phyloP scores from a whole-genome alignment of 163 green algal species.

The Trebouxia gelatinosa region DNA sequence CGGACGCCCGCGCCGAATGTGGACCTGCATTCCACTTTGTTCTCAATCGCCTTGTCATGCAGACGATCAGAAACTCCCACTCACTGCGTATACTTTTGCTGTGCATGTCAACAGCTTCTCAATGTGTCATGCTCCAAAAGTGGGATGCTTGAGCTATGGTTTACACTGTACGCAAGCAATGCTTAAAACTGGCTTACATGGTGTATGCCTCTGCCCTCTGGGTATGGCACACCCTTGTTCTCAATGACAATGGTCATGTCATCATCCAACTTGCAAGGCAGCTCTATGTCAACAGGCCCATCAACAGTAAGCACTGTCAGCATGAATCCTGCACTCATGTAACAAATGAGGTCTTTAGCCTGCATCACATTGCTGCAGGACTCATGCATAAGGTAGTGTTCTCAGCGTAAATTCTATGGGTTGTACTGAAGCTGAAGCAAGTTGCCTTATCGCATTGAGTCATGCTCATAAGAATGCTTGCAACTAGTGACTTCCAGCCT shows the following conservation, averaged over 20 bases:
- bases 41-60: neutral
- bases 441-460: no score
- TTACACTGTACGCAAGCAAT: no score
- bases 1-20: neutral
- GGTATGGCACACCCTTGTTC: slow-evolving; percentile 9
- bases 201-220: slow-evolving; percentile 1
- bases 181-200: slow-evolving; percentile 5
- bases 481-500: no score
- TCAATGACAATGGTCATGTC: slow-evolving; percentile 29
- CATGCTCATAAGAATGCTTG: no score
- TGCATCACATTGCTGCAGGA: no score
- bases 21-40: neutral
- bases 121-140: neutral
- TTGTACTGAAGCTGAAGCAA: no score
- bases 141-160: neutral
- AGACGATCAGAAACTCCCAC: neutral
- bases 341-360: no score
- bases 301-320: slow-evolving; percentile 22
- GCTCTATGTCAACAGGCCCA: neutral
- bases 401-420: no score
- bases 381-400: no score
- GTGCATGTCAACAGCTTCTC: neutral
- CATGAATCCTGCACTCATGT: slow-evolving; percentile 4
- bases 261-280: slow-evolving; percentile 23
- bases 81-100: neutral